Conservation (phyloP, 176 grass and related monocot genomes). For the Raddia distichophylla region DNA sequence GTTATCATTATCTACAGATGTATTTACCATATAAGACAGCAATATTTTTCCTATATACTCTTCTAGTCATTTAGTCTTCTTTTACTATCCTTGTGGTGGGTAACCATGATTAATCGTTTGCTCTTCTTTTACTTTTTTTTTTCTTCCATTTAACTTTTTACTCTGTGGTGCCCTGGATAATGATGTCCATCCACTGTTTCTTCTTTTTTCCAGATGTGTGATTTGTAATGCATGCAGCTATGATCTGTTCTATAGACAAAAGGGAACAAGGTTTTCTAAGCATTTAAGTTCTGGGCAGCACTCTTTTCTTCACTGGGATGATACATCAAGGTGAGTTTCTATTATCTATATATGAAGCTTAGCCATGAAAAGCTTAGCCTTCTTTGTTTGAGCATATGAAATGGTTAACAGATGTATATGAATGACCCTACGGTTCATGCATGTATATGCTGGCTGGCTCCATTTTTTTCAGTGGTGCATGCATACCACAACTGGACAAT, state of each 20-base stretch:
- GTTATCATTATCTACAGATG: slow-evolving; percentile 10
- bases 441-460: background rate
- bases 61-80: slow-evolving; percentile 16
- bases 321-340: slow-evolving; percentile 72
- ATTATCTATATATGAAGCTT: slow-evolving; percentile 17
- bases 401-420: slow-evolving; percentile 23
- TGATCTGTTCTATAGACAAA: slow-evolving; percentile 85
- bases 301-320: slow-evolving; percentile 93
- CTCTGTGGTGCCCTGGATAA: slow-evolving; percentile 21
- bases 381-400: slow-evolving; percentile 36
- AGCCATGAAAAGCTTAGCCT: background rate
- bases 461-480: slow-evolving; percentile 26
- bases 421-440: slow-evolving; percentile 3
- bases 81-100: background rate
- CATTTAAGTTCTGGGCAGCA: slow-evolving; percentile 79
- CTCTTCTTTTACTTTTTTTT: slow-evolving; percentile 24
- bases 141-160: slow-evolving; percentile 22
- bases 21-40: slow-evolving; percentile 9
- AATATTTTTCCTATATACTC: slow-evolving; percentile 18
- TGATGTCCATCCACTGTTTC: slow-evolving; percentile 28
- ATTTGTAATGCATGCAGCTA: slow-evolving; percentile 97
- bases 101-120: slow-evolving; percentile 7
- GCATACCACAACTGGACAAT: background rate
- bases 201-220: slow-evolving; percentile 74
- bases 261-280: slow-evolving; percentile 79